Evolutionary conservation across 495 filamentous ascomycete genomes (phyloP).

Genomic region (Hypoxylon trugodes): DNA sequence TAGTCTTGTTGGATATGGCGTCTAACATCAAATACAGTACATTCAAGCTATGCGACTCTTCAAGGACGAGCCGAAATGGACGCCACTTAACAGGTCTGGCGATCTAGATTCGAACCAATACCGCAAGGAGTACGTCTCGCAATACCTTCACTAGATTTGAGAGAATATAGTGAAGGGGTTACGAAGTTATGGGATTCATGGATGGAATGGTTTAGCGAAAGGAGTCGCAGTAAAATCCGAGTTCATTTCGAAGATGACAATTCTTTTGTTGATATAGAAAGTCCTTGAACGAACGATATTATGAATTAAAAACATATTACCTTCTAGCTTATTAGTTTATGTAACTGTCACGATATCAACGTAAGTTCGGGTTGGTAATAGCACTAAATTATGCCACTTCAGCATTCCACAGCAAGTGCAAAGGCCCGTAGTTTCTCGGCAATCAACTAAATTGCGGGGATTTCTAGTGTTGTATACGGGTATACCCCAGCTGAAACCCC

Average conservation of each 20-base stretch:
- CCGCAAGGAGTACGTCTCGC: conserved; percentile 74
- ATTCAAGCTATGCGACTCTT: conserved; percentile 96
- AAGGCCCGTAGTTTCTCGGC: conserved; percentile 13
- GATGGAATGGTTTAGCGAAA: background rate
- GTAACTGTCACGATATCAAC: background rate
- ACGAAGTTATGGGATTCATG: conserved; percentile 4
- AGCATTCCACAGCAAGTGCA: background rate
- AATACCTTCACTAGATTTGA: conserved; percentile 45
- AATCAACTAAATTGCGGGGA: conserved; percentile 22
- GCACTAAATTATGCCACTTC: background rate
- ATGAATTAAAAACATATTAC: conserved; percentile 5
- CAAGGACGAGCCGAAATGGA: conserved; percentile 99
- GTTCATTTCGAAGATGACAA: background rate
- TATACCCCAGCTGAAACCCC: conserved; percentile 24
- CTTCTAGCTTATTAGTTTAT: background rate
- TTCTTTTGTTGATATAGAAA: conserved; percentile 21
- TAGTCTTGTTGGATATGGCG: too few relatives aligned
- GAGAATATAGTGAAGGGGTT: background rate
- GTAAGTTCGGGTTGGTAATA: background rate
- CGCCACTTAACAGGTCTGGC: conserved; percentile 81
- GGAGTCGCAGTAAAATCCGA: conserved; percentile 29
- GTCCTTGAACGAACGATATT: conserved; percentile 11
- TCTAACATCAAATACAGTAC: conserved; percentile 66
- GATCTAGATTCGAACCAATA: conserved; percentile 82
- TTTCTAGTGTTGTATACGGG: conserved; percentile 19